Conservation (phyloP, 2,329 filamentous ascomycete genomes). For the Volutella citrinella region DNA sequence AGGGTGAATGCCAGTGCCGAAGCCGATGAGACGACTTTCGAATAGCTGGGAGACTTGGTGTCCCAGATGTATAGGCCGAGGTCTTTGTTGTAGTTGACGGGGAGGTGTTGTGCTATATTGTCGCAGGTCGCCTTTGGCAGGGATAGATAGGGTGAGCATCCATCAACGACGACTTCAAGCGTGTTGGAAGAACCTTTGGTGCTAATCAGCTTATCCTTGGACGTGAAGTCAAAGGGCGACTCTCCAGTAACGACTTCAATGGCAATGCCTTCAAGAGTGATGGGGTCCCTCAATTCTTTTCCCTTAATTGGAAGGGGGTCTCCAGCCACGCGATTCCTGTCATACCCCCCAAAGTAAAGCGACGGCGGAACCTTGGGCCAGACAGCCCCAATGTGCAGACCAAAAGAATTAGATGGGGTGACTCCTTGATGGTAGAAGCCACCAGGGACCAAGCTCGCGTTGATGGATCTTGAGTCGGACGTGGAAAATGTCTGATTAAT, state of each 20-base stretch:
- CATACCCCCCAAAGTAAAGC: constrained; percentile 39
- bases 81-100: constrained; percentile 32
- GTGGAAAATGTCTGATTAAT: constrained; percentile 27
- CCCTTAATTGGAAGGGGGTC: constrained; percentile 23
- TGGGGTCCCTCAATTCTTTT: constrained; percentile 13
- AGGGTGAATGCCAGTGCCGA: constrained; percentile 40
- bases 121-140: constrained; percentile 40
- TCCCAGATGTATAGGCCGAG: constrained; percentile 43
- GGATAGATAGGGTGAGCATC: constrained; percentile 38
- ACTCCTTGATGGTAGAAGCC: constrained; percentile 18
- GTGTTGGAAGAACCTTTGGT: constrained; percentile 19
- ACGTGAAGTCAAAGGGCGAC: constrained; percentile 1
- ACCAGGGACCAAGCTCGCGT: constrained; percentile 30
- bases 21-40: constrained; percentile 37
- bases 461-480: constrained; percentile 16
- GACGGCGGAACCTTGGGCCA: constrained; percentile 27
- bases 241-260: constrained; percentile 31
- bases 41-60: constrained; percentile 29
- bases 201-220: constrained; percentile 26
- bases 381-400: constrained; percentile 40
- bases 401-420: constrained; percentile 38
- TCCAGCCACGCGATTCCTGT: constrained; percentile 36
- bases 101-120: constrained; percentile 34
- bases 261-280: constrained; percentile 31
- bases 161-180: constrained; percentile 30